A percentile compares a stretch with the other conserved stretches of the same genome.
Evolutionary conservation across 2,329 filamentous ascomycete species (phyloP).

Genomic region (Alternaria gaisen): DNA sequence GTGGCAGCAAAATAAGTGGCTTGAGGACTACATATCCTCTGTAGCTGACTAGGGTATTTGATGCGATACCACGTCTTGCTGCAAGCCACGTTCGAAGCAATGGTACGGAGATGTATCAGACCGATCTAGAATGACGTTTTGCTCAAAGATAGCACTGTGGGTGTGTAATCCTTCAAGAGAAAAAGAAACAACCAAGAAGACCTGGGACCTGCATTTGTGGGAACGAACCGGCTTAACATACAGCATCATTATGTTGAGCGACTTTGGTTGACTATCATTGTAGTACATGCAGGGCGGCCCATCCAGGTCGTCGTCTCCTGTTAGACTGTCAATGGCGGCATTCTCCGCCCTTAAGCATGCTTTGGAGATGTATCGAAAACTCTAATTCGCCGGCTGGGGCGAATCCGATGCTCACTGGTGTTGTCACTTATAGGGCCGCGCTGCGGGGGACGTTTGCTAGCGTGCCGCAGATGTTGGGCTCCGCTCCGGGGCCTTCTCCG

Average conservation of each 20-base stretch:
- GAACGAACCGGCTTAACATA: background rate
- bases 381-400: background rate
- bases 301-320: background rate
- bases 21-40: slow-evolving; percentile 17
- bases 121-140: slow-evolving; percentile 11
- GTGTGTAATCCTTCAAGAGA: background rate
- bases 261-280: background rate
- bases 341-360: slow-evolving; percentile 1
- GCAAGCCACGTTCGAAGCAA: slow-evolving; percentile 24
- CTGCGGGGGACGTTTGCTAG: slow-evolving; percentile 2
- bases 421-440: background rate
- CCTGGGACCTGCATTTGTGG: background rate
- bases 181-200: slow-evolving; percentile 6
- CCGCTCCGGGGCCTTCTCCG: background rate
- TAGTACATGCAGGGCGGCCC: slow-evolving; percentile 2
- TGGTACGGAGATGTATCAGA: slow-evolving; percentile 22
- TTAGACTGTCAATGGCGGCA: background rate
- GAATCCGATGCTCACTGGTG: background rate
- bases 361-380: slow-evolving; percentile 1
- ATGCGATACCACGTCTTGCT: background rate
- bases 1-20: slow-evolving; percentile 1
- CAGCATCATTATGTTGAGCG: background rate
- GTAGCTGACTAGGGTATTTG: background rate
- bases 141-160: background rate
- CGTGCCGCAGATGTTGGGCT: background rate